Evolutionary conservation across 305 asterid species (phyloP).

Genomic region (Rubia peregrina): DNA sequence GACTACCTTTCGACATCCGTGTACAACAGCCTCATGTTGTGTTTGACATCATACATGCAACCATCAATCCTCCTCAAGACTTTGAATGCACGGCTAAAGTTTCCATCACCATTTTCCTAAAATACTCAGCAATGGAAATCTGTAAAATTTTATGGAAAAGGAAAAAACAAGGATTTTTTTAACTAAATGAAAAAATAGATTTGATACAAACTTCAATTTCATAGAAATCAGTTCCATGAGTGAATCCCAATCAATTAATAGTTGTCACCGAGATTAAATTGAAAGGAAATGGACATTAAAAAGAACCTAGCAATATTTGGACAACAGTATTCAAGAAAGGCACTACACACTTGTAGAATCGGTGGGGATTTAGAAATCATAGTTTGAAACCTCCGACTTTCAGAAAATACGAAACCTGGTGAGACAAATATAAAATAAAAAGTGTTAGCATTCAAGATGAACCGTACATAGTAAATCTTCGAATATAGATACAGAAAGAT

Average conservation of each 20-base stretch:
- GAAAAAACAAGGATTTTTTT: neutral
- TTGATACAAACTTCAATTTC: slow-evolving; percentile 44
- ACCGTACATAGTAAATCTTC: no score
- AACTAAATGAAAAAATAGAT: slow-evolving; percentile 7
- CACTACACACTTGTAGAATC: no score
- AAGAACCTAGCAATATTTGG: slow-evolving; percentile 10
- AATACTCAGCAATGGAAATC: slow-evolving; percentile 17
- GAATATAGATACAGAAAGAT: no score
- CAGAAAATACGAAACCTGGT: no score
- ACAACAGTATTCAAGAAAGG: neutral
- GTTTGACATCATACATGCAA: slow-evolving; percentile 85
- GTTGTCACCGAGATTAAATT: slow-evolving; percentile 31
- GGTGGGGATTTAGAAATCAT: no score
- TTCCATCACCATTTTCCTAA: slow-evolving; percentile 86
- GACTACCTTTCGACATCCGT: slow-evolving; percentile 70
- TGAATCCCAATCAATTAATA: slow-evolving; percentile 35
- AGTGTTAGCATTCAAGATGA: no score
- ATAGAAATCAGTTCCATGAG: slow-evolving; percentile 18
- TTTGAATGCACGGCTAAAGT: slow-evolving; percentile 79
- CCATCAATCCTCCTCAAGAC: slow-evolving; percentile 87
- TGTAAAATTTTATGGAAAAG: neutral
- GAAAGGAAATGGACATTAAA: slow-evolving; percentile 16
- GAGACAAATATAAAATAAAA: no score
- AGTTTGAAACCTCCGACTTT: no score
- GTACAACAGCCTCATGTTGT: slow-evolving; percentile 53